Evolutionary conservation across 225 moss, liverwort and hornwort species (phyloP).

Genomic region (Climacium dendroides): DNA sequence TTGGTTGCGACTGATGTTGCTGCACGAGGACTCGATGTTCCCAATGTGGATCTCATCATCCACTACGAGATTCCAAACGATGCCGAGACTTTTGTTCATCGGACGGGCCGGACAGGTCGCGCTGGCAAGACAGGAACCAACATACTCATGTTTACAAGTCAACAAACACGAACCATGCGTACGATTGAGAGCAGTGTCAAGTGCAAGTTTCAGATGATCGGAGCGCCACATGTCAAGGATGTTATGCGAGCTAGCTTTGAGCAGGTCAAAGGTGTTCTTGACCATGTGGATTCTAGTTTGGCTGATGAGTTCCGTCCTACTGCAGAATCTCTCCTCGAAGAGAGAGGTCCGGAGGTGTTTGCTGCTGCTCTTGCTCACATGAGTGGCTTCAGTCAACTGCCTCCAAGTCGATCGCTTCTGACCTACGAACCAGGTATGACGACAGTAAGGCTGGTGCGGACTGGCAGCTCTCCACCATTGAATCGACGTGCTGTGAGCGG

Average conservation of each 20-base stretch:
- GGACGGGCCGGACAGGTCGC: conserved; percentile 86
- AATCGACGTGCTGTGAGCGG: conserved; percentile 33
- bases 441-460: conserved; percentile 26
- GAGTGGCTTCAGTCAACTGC: conserved; percentile 91
- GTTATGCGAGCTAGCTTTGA: conserved; percentile 72
- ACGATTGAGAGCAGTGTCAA: conserved; percentile 87
- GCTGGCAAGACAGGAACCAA: conserved; percentile 91
- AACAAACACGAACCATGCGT: conserved; percentile 66
- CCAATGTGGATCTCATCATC: conserved; percentile 82
- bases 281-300: conserved; percentile 58
- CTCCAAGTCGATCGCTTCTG: conserved; percentile 71
- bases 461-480: not conserved
- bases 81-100: conserved; percentile 94
- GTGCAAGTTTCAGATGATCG: conserved; percentile 65
- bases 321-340: conserved; percentile 60
- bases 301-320: conserved; percentile 72
- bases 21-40: conserved; percentile 85
- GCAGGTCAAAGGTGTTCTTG: conserved; percentile 60
- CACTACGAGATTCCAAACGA: conserved; percentile 93
- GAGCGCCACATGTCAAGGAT: conserved; percentile 64
- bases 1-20: conserved; percentile 98
- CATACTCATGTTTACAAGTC: conserved; percentile 64
- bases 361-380: conserved; percentile 94
- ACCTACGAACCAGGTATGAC: conserved; percentile 67
- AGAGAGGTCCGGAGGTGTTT: conserved; percentile 56